Base-by-base conservation (phyloP, 192 early-diverging fungal genomes). In the Entomortierella lignicola region DNA sequence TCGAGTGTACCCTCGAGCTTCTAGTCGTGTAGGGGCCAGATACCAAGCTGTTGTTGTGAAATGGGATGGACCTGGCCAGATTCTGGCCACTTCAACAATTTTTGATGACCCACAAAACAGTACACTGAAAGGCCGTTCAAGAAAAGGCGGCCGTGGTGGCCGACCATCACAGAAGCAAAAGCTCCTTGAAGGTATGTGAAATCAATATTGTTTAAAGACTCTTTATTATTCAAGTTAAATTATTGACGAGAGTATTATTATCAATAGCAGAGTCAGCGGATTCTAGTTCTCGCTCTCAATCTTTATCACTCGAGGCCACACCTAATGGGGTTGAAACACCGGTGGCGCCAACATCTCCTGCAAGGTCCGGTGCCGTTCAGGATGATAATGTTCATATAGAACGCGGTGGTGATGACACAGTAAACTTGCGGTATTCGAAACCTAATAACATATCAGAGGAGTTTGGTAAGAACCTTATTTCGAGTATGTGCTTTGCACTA, bases 41-140 rank as follows among this genome's bases (percentile, higher is more conserved):
- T 95, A 92, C 81, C 96, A 97, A 74, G 94, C 96, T 0, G 84
- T 85, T 7, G 64, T 94, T 17, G 89, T 90, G 0, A 93, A 92
- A 56, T 73, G 80, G 73, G 81, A 80, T 52, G 75, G 75, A 51
- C 79, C 71, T n/a, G 79, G 71, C 10, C 71, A 72, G 50, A 69
- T 81, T 21, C 66, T 71, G 17, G 60, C 51, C 21, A 83, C 71
- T 25, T 80, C 71, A 18, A 80, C 62, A 0, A 63, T 69, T 18
- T 72, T 79, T 48, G 75, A 79, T 34, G 75, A 79, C 50, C 75
- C 75, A 20, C 66, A 68, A n/a, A 66, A 71, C n/a, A 54, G n/a
- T 12, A 15, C 34, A 4, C 79, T 82, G 10, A 63, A 53, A 41
- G 51, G 63, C 7, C 85, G 52, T 50, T 74, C 48, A 61, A 89